Evolutionary conservation across 306 rosid genomes (phyloP), one percentile per base, ranked within the genome.

Genomic region (Lathyrus tuberosus): DNA sequence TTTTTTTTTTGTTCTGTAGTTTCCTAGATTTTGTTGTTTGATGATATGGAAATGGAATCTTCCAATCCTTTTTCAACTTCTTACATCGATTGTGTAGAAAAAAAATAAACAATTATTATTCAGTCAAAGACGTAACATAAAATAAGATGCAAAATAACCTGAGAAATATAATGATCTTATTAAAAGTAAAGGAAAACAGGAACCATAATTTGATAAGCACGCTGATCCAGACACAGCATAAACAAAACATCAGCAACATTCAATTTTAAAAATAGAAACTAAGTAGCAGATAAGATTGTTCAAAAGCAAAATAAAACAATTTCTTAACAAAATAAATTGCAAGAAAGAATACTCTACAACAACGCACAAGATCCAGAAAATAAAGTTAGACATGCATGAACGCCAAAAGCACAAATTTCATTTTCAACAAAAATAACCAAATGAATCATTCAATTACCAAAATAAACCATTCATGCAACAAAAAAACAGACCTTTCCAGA

Each of bases 401-500:
- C 16, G 14, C 48, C 18, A 70, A 44, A 15, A 75, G 24, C 46
- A 42, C 56, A 33, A 65, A 61, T 22, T 11, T n/a, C 10, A 63
- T 7, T 22, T 24, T 3, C 6, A 56, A 71, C 10, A 61, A 6
- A 12, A 20, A 33, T 0, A 57, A 53, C 5, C 62, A 69, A 54
- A 53, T 5, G 33, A 79, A 62, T 7, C 13, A 37, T 38, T 20
- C 5, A 69, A 41, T 42, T 11, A 26, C 22, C 62, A 60, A 43
- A 51, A 42, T 10, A 9, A 59, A 67, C 26, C 41, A 17, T 20
- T 7, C 57, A 74, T 1, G 20, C 7, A 2, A 61, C 5, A 2
- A 61, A 31, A 52, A 73, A 83, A 69, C 82, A 48, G 57, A 93
- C 98, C 98, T 93, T 90, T 46, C 97, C 97, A 31, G 87, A 75